Percentiles rank a stretch among this genome's conserved stretches.
These are phyloP conservation scores for Solanum habrochaites DNA, from an alignment of 257 asterid genomes.

Conservation along the genomic window DNA sequence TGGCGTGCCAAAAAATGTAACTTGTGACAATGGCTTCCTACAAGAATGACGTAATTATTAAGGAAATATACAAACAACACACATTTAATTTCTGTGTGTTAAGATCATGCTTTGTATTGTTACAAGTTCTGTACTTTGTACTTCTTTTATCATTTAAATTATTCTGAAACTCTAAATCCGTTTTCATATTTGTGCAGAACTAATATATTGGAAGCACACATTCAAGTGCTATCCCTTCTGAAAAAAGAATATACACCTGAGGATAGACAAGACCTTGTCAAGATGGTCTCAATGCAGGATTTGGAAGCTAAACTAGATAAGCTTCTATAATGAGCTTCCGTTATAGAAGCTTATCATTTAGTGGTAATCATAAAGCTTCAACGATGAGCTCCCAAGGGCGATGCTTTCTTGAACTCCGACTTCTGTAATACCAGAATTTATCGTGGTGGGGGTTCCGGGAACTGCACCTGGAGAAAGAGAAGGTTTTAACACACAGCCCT, in stretches of 20 bases:
- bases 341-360: background rate
- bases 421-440: background rate
- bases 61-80: background rate
- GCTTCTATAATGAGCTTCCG: constrained; percentile 22
- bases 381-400: background rate
- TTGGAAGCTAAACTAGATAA: constrained; percentile 74
- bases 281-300: constrained; percentile 49
- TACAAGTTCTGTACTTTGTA: background rate
- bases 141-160: background rate
- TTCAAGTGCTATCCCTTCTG: constrained; percentile 67
- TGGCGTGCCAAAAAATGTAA: background rate
- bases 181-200: constrained; percentile 42
- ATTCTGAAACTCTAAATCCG: background rate
- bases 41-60: background rate
- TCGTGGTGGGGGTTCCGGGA: background rate
- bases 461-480: background rate
- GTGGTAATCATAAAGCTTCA: background rate
- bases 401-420: background rate
- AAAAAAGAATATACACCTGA: constrained; percentile 67
- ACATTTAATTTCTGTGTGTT: background rate
- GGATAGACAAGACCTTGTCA: constrained; percentile 43
- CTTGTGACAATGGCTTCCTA: background rate
- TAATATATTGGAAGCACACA: constrained; percentile 81
- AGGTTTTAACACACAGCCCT: background rate
- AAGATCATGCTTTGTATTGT: background rate